Evolutionary conservation across 257 asterid species (phyloP), one percentile per base, ranked within the genome.

Genomic region (Salvia miltiorrhiza): DNA sequence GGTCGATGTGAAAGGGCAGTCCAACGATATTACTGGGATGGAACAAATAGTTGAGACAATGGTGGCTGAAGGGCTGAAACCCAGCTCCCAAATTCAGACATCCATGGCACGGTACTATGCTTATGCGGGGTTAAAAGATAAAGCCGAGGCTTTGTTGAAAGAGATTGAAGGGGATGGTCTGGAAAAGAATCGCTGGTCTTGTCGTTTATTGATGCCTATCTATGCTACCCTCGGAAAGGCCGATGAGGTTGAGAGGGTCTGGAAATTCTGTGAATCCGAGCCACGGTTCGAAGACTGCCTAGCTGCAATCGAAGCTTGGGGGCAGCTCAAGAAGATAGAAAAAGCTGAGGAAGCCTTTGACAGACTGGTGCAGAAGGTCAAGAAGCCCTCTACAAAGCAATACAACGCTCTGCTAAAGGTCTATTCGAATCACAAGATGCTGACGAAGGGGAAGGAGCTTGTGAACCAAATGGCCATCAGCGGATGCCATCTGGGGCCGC

Each of bases 241-340:
- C 0, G 81, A 85, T 41, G 95, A 86, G 56, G 98, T 92, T 3
- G 80, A 65, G 33, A 78, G 96, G 65, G 76, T 91, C 73, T 91
- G 97, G 96, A 61, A 69, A 52, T 62, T 79, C 56, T 87, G 96
- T 58, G 90, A 82, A 67, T 56, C 88, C n/a, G 66, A 67, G 3
- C 80, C 97, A 17, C 55, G 75, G 39, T 24, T 70, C 39, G 43
- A 13, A 0, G 97, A 87, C 56, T 81, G 83, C 69, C 9, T 70
- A 56, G 83, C 96, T 45, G 92, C 83, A 43, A 74, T 87, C 17
- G 85, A 75, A 49, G 97, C 98, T 21, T 92, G 88, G 89, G 98
- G 98, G 7, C 78, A 73, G 67, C 82, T 89, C 24, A 70, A 80
- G 8, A 79, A 64, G 49, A 59, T 89, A 6, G 86, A 87, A 55